Base-by-base conservation (phyloP, 192 early-diverging fungal genomes). In the Cetraspora pellucida region DNA sequence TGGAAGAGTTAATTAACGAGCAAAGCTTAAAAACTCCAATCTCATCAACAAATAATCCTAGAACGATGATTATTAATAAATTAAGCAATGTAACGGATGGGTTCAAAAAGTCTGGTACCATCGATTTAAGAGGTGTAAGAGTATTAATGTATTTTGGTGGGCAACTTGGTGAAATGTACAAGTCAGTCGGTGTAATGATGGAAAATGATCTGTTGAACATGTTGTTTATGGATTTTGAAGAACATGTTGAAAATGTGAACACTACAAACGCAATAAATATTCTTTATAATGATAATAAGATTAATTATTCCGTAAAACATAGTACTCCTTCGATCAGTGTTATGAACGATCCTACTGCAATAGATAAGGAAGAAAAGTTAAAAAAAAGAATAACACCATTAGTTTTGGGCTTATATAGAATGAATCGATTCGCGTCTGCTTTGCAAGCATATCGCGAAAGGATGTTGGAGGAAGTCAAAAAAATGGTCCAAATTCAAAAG, bases 381-480 rank as follows among this genome's bases (percentile, higher is more conserved):
- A 84, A 82, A 71, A 71, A 81, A 21, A 83, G 85, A 72, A 85
- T 99, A 65, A 77, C 83, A 44, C 95, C 96, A 5, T 81, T 95
- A 66, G 81, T 95, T 0, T 86, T 89, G 59, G 96, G 95, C 8
- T 78, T 99, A 49, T 81, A 95, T 27, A 84, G 92, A 13, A 93
- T 94, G 10, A 90, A 93, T 52, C 82, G 87, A 44, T 79, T 97
- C 8, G 85, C 77, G 31, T 75, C 75, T 44, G 89, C 93, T 11
- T 77, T 99, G 46, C 91, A 93, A 74, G 71, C 81, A 1, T 97
- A 94, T 78, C 88, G 91, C n/a, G 94, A 96, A 10, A 78, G 83
- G 19, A 81, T 97, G 43, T 82, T 94, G 76, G 79, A 87, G 1
- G 93, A 96, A 76, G 83, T 97, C 14, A 94, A 93, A 27, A 83